These are phyloP conservation scores for Colletotrichum lini DNA, from an alignment of 2,329 filamentous ascomycete genomes.

Conservation along the genomic window DNA sequence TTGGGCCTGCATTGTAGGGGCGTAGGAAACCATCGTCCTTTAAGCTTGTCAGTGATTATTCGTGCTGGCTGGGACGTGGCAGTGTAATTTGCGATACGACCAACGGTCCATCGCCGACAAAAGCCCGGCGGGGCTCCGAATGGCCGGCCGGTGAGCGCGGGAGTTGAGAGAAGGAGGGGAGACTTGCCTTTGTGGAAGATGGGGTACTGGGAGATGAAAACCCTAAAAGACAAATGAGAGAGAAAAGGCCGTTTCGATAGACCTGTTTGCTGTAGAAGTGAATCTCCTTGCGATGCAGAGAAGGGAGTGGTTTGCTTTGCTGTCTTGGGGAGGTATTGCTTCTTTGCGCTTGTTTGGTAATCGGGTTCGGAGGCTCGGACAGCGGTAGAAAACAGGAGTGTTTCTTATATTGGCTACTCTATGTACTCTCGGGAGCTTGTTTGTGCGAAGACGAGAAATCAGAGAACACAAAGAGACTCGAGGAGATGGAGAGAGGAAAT, in stretches of 20 bases:
- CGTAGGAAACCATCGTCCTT: slow-evolving; percentile 56
- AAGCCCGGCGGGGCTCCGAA: slow-evolving; percentile 35
- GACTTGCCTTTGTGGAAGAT: slow-evolving; percentile 18
- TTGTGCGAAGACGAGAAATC: slow-evolving; percentile 13
- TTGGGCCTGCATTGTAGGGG: slow-evolving; percentile 73
- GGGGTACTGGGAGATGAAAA: not conserved
- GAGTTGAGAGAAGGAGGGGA: not conserved
- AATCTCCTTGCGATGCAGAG: slow-evolving; percentile 14
- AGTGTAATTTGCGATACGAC: not conserved
- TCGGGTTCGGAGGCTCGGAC: slow-evolving; percentile 29
- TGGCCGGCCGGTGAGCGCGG: not conserved
- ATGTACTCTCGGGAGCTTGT: slow-evolving; percentile 31
- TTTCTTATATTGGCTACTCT: slow-evolving; percentile 41
- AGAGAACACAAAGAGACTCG: slow-evolving; percentile 24
- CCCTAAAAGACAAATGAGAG: not conserved
- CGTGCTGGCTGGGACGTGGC: not conserved
- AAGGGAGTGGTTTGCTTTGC: slow-evolving; percentile 14
- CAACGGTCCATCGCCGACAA: slow-evolving; percentile 27
- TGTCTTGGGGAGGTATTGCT: slow-evolving; percentile 16
- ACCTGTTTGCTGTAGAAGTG: slow-evolving; percentile 33
- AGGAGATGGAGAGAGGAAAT: slow-evolving; percentile 22
- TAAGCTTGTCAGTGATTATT: slow-evolving; percentile 20
- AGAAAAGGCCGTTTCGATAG: slow-evolving; percentile 12
- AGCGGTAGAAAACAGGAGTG: slow-evolving; percentile 36
- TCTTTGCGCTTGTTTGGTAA: slow-evolving; percentile 15